These are phyloP conservation scores for Drosera spatulata DNA, from an alignment of 179 eudicot species.

Conservation along the genomic window DNA sequence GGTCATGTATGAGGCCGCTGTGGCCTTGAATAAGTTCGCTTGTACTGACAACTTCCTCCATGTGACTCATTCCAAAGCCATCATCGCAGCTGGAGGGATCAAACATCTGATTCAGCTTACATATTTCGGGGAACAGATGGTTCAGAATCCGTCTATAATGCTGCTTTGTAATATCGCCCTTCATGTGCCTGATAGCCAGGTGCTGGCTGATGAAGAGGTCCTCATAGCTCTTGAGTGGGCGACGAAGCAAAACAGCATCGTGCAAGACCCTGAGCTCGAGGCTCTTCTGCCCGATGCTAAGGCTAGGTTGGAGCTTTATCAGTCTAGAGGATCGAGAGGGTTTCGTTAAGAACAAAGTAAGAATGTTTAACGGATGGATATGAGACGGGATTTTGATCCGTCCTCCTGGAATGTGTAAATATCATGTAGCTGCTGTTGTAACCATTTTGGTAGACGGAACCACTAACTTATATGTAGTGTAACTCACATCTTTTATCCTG, in stretches of 20 bases:
- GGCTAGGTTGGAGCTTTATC: slow-evolving; percentile 40
- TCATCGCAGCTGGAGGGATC: slow-evolving; percentile 26
- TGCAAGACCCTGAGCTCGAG: slow-evolving; percentile 20
- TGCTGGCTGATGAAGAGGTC: slow-evolving; percentile 38
- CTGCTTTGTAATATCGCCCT: slow-evolving; percentile 30
- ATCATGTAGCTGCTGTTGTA: too few relatives aligned
- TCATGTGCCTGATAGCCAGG: slow-evolving; percentile 40
- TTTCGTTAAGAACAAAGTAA: slow-evolving; percentile 5
- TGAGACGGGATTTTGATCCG: too few relatives aligned
- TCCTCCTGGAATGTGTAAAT: too few relatives aligned
- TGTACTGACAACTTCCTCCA: slow-evolving; percentile 36
- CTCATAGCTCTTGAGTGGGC: slow-evolving; percentile 46
- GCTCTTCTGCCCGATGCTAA: slow-evolving; percentile 33
- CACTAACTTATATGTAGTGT: too few relatives aligned
- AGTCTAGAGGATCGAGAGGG: slow-evolving; percentile 33
- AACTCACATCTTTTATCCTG: too few relatives aligned
- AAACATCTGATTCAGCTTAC: slow-evolving; percentile 37
- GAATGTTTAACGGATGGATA: too few relatives aligned
- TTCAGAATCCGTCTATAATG: slow-evolving; percentile 24
- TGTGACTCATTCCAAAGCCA: slow-evolving; percentile 31
- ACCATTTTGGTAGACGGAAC: too few relatives aligned
- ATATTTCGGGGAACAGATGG: slow-evolving; percentile 39
- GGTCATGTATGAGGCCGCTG: slow-evolving; percentile 26
- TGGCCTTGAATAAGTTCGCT: slow-evolving; percentile 34
- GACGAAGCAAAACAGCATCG: slow-evolving; percentile 26